phyloP scores from a whole-genome alignment of 352 stramenopile species.

The Blastocystis sp. region DNA sequence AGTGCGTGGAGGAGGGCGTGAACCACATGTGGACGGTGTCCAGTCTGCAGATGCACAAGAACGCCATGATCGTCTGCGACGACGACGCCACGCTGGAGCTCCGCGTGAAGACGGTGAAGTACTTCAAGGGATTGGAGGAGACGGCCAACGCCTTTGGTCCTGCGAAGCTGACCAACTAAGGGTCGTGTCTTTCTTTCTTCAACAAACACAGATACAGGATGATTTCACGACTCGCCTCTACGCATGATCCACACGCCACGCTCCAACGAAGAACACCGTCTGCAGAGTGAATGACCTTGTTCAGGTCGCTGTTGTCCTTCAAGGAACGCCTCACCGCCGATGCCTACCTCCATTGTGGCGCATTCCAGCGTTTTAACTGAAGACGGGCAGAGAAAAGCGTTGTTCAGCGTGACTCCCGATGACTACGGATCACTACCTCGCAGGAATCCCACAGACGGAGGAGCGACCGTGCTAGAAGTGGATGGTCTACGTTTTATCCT shows the following conservation, averaged over 20 bases:
- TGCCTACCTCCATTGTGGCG: neutral
- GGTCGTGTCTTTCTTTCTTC: neutral
- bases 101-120: slow-evolving; percentile 84
- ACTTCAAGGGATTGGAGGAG: slow-evolving; percentile 81
- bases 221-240: neutral
- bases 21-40: slow-evolving; percentile 87
- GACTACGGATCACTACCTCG: too few relatives aligned
- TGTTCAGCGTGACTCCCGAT: neutral
- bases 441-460: too few relatives aligned
- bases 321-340: neutral
- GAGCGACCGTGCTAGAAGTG: too few relatives aligned
- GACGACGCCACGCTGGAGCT: slow-evolving; percentile 83
- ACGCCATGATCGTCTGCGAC: slow-evolving; percentile 82
- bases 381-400: neutral
- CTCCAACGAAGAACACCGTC: neutral
- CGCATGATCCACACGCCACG: neutral
- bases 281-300: neutral
- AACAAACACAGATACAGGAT: neutral
- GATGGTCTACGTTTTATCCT: too few relatives aligned
- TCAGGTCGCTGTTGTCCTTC: neutral
- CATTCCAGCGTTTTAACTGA: neutral
- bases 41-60: slow-evolving; percentile 80
- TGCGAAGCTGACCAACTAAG: slow-evolving; percentile 49
- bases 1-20: slow-evolving; percentile 83
- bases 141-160: slow-evolving; percentile 68